Base-by-base conservation (phyloP, 768 basidiomycete species). In the Serendipita sp. region DNA sequence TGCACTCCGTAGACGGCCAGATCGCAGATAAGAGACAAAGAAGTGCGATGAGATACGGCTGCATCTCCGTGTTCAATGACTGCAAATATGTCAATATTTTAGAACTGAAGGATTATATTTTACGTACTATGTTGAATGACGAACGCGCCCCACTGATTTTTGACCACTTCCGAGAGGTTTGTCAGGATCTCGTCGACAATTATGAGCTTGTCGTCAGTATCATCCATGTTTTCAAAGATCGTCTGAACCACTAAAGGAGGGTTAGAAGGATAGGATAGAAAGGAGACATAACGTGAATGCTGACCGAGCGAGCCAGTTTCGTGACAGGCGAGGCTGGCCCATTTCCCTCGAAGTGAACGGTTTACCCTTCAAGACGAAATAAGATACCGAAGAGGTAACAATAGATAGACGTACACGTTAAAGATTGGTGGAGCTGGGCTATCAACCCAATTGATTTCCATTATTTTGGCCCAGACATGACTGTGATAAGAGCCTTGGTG, bases 391-490 rank as follows among this genome's bases (percentile, higher is more conserved):
- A n/a, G 46, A 58, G 37, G 63, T 4, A 4, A 23, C 23, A 46
- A 18, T 33, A 4, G 63, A 65, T 23, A 29, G 45, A 76, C 86
- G 69, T 72, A 90, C 89, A 84, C 89, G 2, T 86, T 82, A 70
- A 92, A 92, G 70, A 92, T 91, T 2, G 90, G 90, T 29, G 90
- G 90, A 0, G 88, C 88, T 44, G 88, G 89, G 10, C 55, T 23
- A 86, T 79, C 1, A 87, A 87, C 29, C 90, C 90, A 92, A 3
- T 84, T 85, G 37, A 92, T 74, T 72, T 92, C 90, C 90, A 92
- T 92, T 69, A 87, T 87, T 79, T 91, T 91, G 75, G 88, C 90
- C 89, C 90, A 92, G 36, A 92, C 90, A 71, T 92, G 90, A 55
- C 88, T 89, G 1, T 89, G 88, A 18, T 52, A 31, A 10, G 36